These are phyloP conservation scores for Boletus reticulatus DNA, from an alignment of 768 basidiomycete genomes.

Conservation along the genomic window DNA sequence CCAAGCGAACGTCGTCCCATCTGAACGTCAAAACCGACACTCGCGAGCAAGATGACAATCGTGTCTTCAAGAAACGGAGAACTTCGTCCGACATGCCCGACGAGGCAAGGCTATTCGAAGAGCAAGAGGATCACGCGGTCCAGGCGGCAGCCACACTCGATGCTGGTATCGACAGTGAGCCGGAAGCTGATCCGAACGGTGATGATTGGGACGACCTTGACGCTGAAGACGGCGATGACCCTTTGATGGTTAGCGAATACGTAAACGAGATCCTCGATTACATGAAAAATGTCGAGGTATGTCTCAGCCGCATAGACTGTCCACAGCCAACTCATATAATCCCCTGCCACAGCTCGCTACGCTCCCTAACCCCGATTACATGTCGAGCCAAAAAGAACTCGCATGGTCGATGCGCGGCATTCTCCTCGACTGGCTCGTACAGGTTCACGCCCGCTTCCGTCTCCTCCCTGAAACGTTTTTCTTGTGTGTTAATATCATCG, in stretches of 20 bases:
- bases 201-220: conserved; percentile 89
- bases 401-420: conserved; percentile 89
- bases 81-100: conserved; percentile 65
- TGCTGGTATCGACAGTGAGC: conserved; percentile 42
- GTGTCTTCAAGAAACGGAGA: conserved; percentile 70
- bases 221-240: conserved; percentile 88
- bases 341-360: conserved; percentile 53
- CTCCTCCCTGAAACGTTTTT: conserved; percentile 90
- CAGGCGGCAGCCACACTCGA: conserved; percentile 43
- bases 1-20: conserved; percentile 35
- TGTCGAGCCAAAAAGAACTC: conserved; percentile 78
- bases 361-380: conserved; percentile 83
- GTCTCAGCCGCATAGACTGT: conserved; percentile 3
- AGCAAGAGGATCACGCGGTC: conserved; percentile 33
- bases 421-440: conserved; percentile 91
- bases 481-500: conserved; percentile 82
- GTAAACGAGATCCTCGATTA: conserved; percentile 93
- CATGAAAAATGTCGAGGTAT: conserved; percentile 81
- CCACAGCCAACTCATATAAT: neutral
- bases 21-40: conserved; percentile 31
- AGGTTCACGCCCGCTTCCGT: conserved; percentile 84
- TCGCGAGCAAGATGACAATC: conserved; percentile 56
- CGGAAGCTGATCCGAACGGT: conserved; percentile 64
- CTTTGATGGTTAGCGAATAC: conserved; percentile 96
- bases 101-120: conserved; percentile 42